Evolutionary conservation across 2,329 filamentous ascomycete species (phyloP), one percentile per base, ranked within the genome.

Genomic region (Penicillium sp.): DNA sequence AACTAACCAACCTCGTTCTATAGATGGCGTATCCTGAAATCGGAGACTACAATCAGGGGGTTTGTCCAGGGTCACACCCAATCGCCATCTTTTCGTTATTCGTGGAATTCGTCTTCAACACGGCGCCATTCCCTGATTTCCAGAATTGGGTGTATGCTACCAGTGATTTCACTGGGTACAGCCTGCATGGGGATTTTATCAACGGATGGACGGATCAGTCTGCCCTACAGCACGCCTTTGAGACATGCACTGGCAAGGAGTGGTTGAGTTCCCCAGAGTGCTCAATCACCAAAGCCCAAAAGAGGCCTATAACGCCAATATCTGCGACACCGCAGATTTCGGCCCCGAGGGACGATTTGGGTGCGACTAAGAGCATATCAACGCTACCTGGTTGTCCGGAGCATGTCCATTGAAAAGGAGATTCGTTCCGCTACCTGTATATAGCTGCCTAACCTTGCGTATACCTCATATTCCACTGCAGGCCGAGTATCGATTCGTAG

Each of bases 41-140:
- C 54, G 73, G 68, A 54, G 70, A 65, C 41, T 76, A 78, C 57
- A 75, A 76, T 58, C 65, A 67, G 50, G 75, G 75, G 31, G 55
- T 68, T n/a, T 76, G 75, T 56, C 75, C 75, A 1, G 21, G 65
- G 21, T 70, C 78, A 3, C 84, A 86, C 67, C 85, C 85, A 1
- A 80, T 82, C 7, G 85, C 85, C 57, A 76, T 88, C 26, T 79
- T 86, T 38, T 86, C 85, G 7, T 77, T 89, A 62, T 87, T 89
- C 75, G 86, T 82, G 70, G 86, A 88, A 73, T 81, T 86, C 60
- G 81, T 84, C 60, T 89, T 82, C 80, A 73, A 82, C 64, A 84
- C 84, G 5, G 74, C 81, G 56, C 75, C 76, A 17, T 87, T 84
- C 73, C 81, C 77, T 13, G 79, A 82, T 64, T 61, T 76, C 44